phyloP scores from a whole-genome alignment of 2,329 filamentous ascomycete species.

The Hymenoscyphus fructigenus region DNA sequence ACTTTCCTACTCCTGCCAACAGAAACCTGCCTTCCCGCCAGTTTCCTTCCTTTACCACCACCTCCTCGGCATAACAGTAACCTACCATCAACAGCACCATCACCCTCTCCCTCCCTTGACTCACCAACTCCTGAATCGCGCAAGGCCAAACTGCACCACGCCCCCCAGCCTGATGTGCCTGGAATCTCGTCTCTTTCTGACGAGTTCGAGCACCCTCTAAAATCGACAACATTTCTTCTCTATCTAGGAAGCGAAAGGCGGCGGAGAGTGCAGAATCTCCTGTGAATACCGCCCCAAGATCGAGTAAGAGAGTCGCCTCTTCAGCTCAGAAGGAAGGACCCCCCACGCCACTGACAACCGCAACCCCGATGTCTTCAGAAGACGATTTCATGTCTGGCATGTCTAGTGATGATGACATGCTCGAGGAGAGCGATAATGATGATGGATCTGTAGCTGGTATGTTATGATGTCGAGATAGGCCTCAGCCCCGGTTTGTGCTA shows the following conservation, averaged over 20 bases:
- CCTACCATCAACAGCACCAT: neutral
- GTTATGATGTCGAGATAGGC: neutral
- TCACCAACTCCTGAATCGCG: conserved; percentile 3
- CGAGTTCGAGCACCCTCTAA: conserved; percentile 30
- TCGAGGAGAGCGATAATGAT: conserved; percentile 76
- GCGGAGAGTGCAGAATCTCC: conserved; percentile 42
- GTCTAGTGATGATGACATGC: conserved; percentile 74
- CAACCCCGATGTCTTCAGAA: conserved; percentile 83
- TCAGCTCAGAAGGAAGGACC: conserved; percentile 44
- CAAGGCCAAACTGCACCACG: neutral
- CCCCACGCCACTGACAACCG: conserved; percentile 56
- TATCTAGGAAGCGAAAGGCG: conserved; percentile 53
- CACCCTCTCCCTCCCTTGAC: conserved; percentile 9
- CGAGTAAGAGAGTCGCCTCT: conserved; percentile 39
- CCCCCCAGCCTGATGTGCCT: conserved; percentile 33
- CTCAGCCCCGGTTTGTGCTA: neutral
- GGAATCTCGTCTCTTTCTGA: conserved; percentile 28
- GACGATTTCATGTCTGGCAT: conserved; percentile 87
- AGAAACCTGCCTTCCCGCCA: neutral
- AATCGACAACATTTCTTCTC: conserved; percentile 51
- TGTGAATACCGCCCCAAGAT: conserved; percentile 37
- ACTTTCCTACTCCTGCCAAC: neutral
- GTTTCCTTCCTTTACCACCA: neutral
- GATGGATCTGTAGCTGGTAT: conserved; percentile 50
- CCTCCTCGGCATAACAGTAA: neutral